phyloP scores from a whole-genome alignment of 805 yeast species.

The Kuraishia hungarica region DNA sequence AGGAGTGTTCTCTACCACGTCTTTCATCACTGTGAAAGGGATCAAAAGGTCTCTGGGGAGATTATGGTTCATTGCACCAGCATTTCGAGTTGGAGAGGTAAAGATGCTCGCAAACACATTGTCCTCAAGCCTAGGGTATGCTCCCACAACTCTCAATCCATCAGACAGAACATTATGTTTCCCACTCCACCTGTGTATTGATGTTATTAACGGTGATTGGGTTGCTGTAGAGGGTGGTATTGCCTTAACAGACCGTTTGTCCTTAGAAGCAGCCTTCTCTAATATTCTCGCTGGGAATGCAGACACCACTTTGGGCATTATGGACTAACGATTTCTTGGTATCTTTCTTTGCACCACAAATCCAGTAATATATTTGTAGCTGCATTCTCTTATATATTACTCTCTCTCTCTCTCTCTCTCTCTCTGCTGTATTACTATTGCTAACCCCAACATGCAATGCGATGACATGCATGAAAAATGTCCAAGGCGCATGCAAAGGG shows the following conservation, averaged over 20 bases:
- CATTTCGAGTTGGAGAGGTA: constrained; percentile 30
- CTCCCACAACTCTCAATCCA: constrained; percentile 7
- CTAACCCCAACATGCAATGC: not conserved
- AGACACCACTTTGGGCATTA: not conserved
- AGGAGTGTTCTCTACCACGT: constrained; percentile 2
- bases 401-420: too few species aligned
- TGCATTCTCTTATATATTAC: too few species aligned
- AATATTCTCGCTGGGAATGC: not conserved
- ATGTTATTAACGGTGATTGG: constrained; percentile 17
- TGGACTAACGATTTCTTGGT: too few species aligned
- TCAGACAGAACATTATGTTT: constrained; percentile 9
- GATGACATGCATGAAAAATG: not conserved
- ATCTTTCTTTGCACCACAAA: too few species aligned
- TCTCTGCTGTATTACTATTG: too few species aligned
- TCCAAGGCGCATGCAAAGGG: not conserved
- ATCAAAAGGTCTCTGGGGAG: constrained; percentile 30
- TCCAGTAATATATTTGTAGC: too few species aligned
- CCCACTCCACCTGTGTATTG: constrained; percentile 11
- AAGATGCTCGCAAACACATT: constrained; percentile 31
- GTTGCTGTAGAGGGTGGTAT: not conserved
- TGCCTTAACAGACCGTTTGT: not conserved
- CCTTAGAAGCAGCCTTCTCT: not conserved
- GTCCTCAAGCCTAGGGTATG: constrained; percentile 14
- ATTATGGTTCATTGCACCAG: not conserved
- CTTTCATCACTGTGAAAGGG: constrained; percentile 19